These are phyloP conservation scores for Pythium plurisporium DNA, from an alignment of 352 stramenopile species.

Conservation along the genomic window DNA sequence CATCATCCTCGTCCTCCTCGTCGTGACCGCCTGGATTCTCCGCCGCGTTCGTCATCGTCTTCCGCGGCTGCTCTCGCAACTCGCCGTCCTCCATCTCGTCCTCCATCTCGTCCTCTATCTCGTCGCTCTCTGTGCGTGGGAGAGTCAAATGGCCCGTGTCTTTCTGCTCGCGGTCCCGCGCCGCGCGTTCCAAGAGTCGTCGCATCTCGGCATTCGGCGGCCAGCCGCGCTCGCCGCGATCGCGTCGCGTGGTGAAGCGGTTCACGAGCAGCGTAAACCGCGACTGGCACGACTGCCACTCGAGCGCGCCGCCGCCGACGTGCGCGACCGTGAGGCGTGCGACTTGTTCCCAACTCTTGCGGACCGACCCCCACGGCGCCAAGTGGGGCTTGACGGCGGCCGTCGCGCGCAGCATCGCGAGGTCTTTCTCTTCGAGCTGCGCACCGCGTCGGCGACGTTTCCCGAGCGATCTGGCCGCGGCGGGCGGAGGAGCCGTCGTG, in stretches of 20 bases:
- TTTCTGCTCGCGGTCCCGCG: no score
- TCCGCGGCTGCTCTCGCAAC: no score
- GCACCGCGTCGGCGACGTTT: background rate
- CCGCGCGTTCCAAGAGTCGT: no score
- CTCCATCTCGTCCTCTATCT: background rate
- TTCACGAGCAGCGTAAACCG: background rate
- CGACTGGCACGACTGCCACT: background rate
- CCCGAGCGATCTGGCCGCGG: background rate
- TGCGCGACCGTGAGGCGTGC: background rate
- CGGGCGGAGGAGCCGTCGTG: background rate
- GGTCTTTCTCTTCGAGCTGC: no score
- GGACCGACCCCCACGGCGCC: background rate
- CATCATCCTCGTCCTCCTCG: background rate
- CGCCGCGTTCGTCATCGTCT: background rate
- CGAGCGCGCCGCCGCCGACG: no score
- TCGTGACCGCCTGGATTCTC: background rate
- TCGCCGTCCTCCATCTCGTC: background rate
- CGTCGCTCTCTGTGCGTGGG: background rate
- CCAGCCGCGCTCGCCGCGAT: no score
- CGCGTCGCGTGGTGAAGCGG: background rate
- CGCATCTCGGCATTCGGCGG: background rate
- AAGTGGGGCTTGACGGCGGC: background rate
- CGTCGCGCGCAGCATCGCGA: constrained; percentile 2
- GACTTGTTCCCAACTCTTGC: constrained; percentile 3
- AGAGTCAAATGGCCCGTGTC: background rate